Evolutionary conservation across 495 filamentous ascomycete species (phyloP).

Genomic region (Penicillium argentinense): DNA sequence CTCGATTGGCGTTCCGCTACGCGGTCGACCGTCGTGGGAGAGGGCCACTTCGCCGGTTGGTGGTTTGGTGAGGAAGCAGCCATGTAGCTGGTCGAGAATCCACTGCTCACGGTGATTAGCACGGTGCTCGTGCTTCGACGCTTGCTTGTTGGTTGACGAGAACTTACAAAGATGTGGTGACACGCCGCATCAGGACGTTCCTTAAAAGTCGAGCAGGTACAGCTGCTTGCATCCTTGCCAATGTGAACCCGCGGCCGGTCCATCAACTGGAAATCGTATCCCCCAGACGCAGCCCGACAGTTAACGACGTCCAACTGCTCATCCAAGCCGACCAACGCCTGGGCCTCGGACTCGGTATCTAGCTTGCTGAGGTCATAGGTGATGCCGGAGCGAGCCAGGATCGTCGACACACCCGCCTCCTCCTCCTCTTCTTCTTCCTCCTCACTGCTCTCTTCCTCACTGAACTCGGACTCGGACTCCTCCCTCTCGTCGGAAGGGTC

Average conservation of each 20-base stretch:
- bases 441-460: slow-evolving; percentile 13
- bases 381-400: slow-evolving; percentile 39
- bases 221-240: slow-evolving; percentile 28
- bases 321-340: slow-evolving; percentile 37
- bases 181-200: slow-evolving; percentile 36
- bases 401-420: slow-evolving; percentile 15
- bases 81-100: slow-evolving; percentile 47
- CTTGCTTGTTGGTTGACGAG: neutral
- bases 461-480: slow-evolving; percentile 9
- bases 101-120: slow-evolving; percentile 26
- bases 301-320: slow-evolving; percentile 37
- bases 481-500: slow-evolving; percentile 24
- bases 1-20: slow-evolving; percentile 34
- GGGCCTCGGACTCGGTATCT: slow-evolving; percentile 34
- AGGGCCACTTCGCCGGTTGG: slow-evolving; percentile 29
- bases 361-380: slow-evolving; percentile 42
- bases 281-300: slow-evolving; percentile 28
- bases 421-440: slow-evolving; percentile 21
- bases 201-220: slow-evolving; percentile 39
- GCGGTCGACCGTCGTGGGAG: slow-evolving; percentile 35
- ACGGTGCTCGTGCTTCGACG: neutral
- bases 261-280: slow-evolving; percentile 39
- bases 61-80: slow-evolving; percentile 29
- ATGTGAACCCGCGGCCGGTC: slow-evolving; percentile 36
- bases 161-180: slow-evolving; percentile 48